These are phyloP conservation scores for Acanthamoeba healyi DNA, from an alignment of 208 protist species.

Conservation along the genomic window DNA sequence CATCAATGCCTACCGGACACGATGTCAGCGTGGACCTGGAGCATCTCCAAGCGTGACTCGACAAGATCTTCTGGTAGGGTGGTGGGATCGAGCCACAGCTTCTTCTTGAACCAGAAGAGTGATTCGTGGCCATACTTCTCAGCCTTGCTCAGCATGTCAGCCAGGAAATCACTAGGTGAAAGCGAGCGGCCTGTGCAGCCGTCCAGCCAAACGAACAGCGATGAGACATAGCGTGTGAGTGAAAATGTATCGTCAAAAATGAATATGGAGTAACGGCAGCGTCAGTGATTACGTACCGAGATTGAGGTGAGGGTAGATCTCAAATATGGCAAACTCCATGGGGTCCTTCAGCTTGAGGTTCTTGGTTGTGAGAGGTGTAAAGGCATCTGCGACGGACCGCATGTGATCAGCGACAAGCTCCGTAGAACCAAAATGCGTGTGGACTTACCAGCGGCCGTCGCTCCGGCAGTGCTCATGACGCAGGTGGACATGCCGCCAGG, in stretches of 20 bases:
- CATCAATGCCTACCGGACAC: too few species aligned
- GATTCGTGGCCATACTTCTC: slow-evolving; percentile 4
- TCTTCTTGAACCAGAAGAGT: slow-evolving; percentile 24
- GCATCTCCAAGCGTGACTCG: background rate
- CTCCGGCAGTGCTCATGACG: background rate
- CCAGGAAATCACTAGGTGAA: background rate
- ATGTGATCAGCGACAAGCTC: too few species aligned
- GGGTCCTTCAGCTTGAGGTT: slow-evolving; percentile 8
- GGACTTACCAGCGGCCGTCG: background rate
- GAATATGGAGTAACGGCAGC: too few species aligned
- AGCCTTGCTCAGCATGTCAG: background rate
- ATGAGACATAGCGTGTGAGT: too few species aligned
- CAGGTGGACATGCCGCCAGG: background rate
- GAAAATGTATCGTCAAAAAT: too few species aligned
- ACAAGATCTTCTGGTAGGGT: background rate
- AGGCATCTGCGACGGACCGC: background rate
- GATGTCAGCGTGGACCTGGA: background rate
- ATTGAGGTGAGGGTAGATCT: background rate
- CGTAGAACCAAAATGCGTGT: too few species aligned
- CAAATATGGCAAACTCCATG: slow-evolving; percentile 35
- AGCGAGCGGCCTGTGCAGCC: background rate
- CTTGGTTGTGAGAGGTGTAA: background rate
- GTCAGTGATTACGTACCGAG: too few species aligned
- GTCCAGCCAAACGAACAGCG: too few species aligned
- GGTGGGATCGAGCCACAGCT: slow-evolving; percentile 5